These are phyloP conservation scores for Basidiobolus meristosporus DNA, from an alignment of 371 early-diverging fungal species.

Conservation along the genomic window DNA sequence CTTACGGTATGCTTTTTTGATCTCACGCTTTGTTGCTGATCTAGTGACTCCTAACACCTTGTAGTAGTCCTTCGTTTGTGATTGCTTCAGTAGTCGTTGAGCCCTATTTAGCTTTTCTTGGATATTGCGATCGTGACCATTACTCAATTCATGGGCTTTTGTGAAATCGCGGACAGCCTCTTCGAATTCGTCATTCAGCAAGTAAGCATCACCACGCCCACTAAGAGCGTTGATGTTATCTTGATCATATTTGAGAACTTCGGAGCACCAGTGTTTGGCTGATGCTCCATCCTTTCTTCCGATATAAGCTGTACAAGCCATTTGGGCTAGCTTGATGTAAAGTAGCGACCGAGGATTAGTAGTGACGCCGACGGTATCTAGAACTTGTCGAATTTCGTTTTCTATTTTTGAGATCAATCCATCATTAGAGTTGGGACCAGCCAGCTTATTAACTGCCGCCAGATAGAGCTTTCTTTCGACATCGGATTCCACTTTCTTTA, in stretches of 20 bases:
- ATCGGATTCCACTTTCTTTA: constrained; percentile 33
- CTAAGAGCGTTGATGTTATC: constrained; percentile 50
- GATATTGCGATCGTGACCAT: constrained; percentile 29
- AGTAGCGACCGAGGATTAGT: no score
- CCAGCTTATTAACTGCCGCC: constrained; percentile 37
- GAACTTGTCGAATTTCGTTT: no score
- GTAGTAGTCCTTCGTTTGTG: constrained; percentile 78
- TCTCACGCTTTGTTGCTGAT: constrained; percentile 53
- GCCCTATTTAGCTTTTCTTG: constrained; percentile 36
- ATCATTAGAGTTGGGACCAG: no score
- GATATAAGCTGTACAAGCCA: constrained; percentile 36
- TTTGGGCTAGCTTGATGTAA: constrained; percentile 25
- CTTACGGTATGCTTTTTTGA: constrained; percentile 85
- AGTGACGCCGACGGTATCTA: no score
- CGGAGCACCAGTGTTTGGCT: constrained; percentile 31
- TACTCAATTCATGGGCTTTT: constrained; percentile 39
- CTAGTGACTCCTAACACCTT: constrained; percentile 74
- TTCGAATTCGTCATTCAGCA: constrained; percentile 52
- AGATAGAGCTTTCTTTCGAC: constrained; percentile 33
- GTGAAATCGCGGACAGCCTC: constrained; percentile 45
- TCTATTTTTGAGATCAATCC: no score
- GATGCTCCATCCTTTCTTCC: constrained; percentile 24
- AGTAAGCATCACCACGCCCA: constrained; percentile 40
- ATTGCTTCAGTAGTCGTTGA: constrained; percentile 41
- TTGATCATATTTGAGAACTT: constrained; percentile 27